These are phyloP conservation scores for Trapa bicornis DNA, from an alignment of 345 rosid species.

Conservation along the genomic window DNA sequence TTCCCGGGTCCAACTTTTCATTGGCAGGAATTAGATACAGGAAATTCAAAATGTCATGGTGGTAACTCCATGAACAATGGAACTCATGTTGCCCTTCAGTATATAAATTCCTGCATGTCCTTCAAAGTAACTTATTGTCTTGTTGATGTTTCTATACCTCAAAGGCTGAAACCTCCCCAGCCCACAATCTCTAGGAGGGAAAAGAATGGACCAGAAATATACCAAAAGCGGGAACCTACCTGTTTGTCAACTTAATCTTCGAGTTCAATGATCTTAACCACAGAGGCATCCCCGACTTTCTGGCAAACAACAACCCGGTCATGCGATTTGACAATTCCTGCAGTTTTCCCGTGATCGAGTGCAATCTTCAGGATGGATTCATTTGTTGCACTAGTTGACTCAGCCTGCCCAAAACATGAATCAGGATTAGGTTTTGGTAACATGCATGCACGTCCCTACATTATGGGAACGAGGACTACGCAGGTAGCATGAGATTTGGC, in stretches of 20 bases:
- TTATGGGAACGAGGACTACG: too few species aligned
- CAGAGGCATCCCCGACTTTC: constrained; percentile 18
- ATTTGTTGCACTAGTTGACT: constrained; percentile 14
- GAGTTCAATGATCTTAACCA: constrained; percentile 18
- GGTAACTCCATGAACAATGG: too few species aligned
- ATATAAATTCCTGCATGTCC: too few species aligned
- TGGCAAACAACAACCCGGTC: constrained; percentile 18
- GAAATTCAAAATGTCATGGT: too few species aligned
- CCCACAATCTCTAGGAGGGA: neutral
- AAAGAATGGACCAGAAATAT: neutral
- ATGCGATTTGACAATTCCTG: constrained; percentile 12
- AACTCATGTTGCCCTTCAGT: too few species aligned
- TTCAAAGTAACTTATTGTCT: too few species aligned
- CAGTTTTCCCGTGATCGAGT: constrained; percentile 16
- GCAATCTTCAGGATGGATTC: constrained; percentile 18
- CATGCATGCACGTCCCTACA: neutral
- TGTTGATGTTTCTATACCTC: too few species aligned
- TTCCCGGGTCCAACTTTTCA: too few species aligned
- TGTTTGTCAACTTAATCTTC: constrained; percentile 8
- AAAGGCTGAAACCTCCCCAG: too few species aligned
- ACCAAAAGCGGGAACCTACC: neutral
- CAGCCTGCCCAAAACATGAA: constrained; percentile 7
- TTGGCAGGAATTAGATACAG: too few species aligned
- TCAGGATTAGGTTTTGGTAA: neutral
- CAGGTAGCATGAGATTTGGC: too few species aligned